Percentiles rank a stretch among this genome's conserved stretches.
phyloP scores from a whole-genome alignment of 805 yeast species.

The Saccharomycopsis capsularis region DNA sequence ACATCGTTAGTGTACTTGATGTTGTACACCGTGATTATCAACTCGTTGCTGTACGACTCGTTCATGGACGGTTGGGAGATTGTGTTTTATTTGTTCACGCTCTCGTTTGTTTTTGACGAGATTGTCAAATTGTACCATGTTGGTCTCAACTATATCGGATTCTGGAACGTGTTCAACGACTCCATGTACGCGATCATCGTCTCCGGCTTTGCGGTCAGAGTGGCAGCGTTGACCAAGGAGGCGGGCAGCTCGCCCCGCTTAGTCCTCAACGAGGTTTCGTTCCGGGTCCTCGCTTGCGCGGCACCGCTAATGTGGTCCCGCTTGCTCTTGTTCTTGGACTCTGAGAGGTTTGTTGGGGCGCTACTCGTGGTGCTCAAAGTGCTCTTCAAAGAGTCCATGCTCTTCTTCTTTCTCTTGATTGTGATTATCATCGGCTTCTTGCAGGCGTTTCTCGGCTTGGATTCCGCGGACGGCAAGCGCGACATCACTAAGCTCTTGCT shows the following conservation, averaged over 20 bases:
- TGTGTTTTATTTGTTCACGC: constrained; percentile 55
- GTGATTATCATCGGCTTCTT: constrained; percentile 73
- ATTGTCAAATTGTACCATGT: constrained; percentile 64
- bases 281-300: constrained; percentile 65
- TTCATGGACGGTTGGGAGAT: constrained; percentile 43
- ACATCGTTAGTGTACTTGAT: constrained; percentile 58
- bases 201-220: constrained; percentile 49
- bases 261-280: constrained; percentile 31
- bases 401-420: constrained; percentile 67
- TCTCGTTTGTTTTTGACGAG: constrained; percentile 65
- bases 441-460: constrained; percentile 83
- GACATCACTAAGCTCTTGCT: constrained; percentile 65
- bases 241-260: constrained; percentile 8
- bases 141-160: constrained; percentile 63
- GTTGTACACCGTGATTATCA: constrained; percentile 50
- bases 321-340: constrained; percentile 66
- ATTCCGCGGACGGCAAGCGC: constrained; percentile 77
- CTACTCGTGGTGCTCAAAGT: constrained; percentile 80
- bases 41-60: constrained; percentile 23
- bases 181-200: constrained; percentile 51
- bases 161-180: constrained; percentile 77
- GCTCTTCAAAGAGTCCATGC: constrained; percentile 81
- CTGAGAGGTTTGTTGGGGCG: constrained; percentile 76
- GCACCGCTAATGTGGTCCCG: constrained; percentile 88
- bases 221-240: constrained; percentile 27